Base-by-base conservation (phyloP, 768 basidiomycete genomes). In the Serendipita sp. region DNA sequence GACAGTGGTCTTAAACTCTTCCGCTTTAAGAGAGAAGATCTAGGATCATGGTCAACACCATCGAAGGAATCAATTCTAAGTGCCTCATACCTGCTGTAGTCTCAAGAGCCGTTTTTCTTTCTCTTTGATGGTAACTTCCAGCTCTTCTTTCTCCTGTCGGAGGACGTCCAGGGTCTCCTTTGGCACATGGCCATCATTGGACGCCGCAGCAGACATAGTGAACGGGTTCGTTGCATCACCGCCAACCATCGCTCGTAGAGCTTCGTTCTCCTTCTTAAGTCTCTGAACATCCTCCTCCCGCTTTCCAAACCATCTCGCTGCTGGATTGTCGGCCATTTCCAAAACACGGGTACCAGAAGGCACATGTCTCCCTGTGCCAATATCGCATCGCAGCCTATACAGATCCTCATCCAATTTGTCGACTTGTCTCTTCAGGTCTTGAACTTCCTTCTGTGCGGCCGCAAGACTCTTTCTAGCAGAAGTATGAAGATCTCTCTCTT, bases 1-100 rank as follows among this genome's bases (percentile, higher is more conserved):
- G 66, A 97, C 88, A 3, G 92, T 86, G 71, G 94, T 90, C 44
- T 89, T 83, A 77, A 98, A 95, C 71, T 97, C 93, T 66, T 86
- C 82, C 7, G 86, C 85, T 73, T 96, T 97, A 38, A 84, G 83
- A 0, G 80, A 76, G 74, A 91, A 96, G 3, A 94, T 83, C 88
- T 92, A 52, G 65, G 18, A 44, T 36, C 30, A 41, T 13, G 18
- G 35, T 36, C 56, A 60, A 35, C 35, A 10, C 32, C 48, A 18
- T 56, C 10, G 51, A 44, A 13, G 38, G 7, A 52, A 64, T 3
- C 2, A 36, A 10, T 2, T 18, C 15, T 13, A 16, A 10, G 7
- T 0, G 3, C 28, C 13, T 2, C 74, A 38, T 63, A 86, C 91
- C 82, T 94, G 84, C 70, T 93, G 85, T 35, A 97, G 76, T 46